Conservation (phyloP, 176 grass and related monocot genomes). For the Cymbopogon citratus region DNA sequence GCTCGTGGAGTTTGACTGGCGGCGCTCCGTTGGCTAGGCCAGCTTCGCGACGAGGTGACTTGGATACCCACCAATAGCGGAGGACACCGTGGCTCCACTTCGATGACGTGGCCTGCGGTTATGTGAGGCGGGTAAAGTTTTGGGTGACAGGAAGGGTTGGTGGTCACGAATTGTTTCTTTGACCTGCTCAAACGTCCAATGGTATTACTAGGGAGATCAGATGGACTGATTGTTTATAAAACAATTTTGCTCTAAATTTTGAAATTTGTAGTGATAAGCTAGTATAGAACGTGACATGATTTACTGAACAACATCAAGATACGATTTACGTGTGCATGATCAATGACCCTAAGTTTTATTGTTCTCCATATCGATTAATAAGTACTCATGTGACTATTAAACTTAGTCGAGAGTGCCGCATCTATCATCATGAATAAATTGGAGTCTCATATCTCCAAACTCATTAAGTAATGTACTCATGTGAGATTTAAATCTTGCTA, state of each 20-base stretch:
- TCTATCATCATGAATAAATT: too few species aligned
- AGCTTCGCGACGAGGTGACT: neutral
- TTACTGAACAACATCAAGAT: neutral
- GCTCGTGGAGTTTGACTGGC: constrained; percentile 81
- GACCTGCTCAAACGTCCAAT: constrained; percentile 49
- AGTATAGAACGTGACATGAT: neutral
- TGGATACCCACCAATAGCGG: constrained; percentile 11
- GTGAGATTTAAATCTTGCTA: too few species aligned
- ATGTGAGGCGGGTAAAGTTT: constrained; percentile 12
- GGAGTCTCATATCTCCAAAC: too few species aligned
- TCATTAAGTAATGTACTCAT: too few species aligned
- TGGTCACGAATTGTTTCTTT: constrained; percentile 42
- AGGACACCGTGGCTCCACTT: neutral
- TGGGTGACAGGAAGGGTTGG: constrained; percentile 11
- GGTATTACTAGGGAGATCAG: neutral
- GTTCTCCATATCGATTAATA: too few species aligned
- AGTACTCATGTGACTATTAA: too few species aligned
- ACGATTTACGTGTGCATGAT: neutral
- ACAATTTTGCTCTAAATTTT: neutral
- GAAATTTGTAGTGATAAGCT: neutral
- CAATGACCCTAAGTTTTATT: neutral
- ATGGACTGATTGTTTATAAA: constrained; percentile 11
- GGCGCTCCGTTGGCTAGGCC: constrained; percentile 7
- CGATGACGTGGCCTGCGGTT: neutral
- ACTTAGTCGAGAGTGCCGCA: too few species aligned